Percentiles rank a stretch among this genome's conserved stretches.
Evolutionary conservation across 83 land plant species (phyloP).

Genomic region (Larix sibirica): DNA sequence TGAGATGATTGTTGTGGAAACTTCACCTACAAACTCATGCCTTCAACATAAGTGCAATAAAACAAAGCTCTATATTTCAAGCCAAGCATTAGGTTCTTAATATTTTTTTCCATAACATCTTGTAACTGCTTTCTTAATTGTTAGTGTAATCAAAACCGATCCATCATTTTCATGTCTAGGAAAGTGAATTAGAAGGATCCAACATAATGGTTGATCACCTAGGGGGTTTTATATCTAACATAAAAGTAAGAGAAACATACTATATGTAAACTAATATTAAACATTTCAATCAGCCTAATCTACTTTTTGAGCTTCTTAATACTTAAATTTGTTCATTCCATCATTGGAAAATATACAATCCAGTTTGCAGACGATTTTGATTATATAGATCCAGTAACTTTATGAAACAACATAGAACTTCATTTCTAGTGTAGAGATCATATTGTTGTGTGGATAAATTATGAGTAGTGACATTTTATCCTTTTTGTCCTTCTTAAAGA

Average conservation of each 20-base stretch:
- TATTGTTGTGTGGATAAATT: no score
- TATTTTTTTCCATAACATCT: not conserved
- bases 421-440: not conserved
- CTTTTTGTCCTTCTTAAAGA: no score
- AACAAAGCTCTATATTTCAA: not conserved
- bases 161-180: conserved; percentile 31
- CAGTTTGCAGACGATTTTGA: conserved; percentile 82
- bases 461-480: no score
- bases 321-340: not conserved
- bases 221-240: conserved; percentile 55
- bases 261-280: conserved; percentile 34
- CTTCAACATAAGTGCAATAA: not conserved
- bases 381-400: conserved; percentile 91
- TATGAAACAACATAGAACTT: not conserved
- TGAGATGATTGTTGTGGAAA: conserved; percentile 53
- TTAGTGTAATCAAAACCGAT: not conserved
- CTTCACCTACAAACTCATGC: not conserved
- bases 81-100: not conserved
- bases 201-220: conserved; percentile 74
- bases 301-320: not conserved
- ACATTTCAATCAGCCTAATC: not conserved
- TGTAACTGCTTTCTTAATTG: not conserved
- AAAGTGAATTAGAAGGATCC: conserved; percentile 78
- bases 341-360: conserved; percentile 61
- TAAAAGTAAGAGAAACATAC: conserved; percentile 62